phyloP scores from a whole-genome alignment of 2,329 filamentous ascomycete genomes.

The Xylaria hypoxylon region DNA sequence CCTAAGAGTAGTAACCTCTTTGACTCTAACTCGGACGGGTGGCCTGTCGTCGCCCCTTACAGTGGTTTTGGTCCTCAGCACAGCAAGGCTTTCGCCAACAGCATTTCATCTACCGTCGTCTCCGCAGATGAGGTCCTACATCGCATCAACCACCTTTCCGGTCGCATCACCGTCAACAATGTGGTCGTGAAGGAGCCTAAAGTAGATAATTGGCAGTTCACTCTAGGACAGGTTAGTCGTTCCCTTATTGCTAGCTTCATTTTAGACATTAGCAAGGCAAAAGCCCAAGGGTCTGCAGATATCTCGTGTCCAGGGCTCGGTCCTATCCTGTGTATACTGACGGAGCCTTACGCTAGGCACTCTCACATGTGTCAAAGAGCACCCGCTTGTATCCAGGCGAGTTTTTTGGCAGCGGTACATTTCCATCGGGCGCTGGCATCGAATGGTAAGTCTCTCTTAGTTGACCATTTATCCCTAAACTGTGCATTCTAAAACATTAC shows the following conservation, averaged over 20 bases:
- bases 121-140: conserved; percentile 44
- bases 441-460: conserved; percentile 38
- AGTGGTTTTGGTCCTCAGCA: conserved; percentile 47
- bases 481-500: background rate
- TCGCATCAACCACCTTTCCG: conserved; percentile 36
- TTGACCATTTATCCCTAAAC: background rate
- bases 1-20: background rate
- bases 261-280: background rate
- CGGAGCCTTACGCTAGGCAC: conserved; percentile 27
- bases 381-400: conserved; percentile 46
- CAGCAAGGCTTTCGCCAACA: conserved; percentile 47
- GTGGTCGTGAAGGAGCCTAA: conserved; percentile 38
- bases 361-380: conserved; percentile 42
- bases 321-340: conserved; percentile 4
- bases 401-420: conserved; percentile 47
- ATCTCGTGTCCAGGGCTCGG: background rate
- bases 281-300: background rate
- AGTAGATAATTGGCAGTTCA: conserved; percentile 43
- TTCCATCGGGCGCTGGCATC: conserved; percentile 45
- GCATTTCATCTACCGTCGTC: conserved; percentile 44
- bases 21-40: background rate
- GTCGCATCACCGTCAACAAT: conserved; percentile 43
- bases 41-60: background rate
- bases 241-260: background rate
- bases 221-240: conserved; percentile 41